Percentiles rank a stretch among this genome's conserved stretches.
phyloP scores from a whole-genome alignment of 306 rosid species.

The Casuarina glauca region DNA sequence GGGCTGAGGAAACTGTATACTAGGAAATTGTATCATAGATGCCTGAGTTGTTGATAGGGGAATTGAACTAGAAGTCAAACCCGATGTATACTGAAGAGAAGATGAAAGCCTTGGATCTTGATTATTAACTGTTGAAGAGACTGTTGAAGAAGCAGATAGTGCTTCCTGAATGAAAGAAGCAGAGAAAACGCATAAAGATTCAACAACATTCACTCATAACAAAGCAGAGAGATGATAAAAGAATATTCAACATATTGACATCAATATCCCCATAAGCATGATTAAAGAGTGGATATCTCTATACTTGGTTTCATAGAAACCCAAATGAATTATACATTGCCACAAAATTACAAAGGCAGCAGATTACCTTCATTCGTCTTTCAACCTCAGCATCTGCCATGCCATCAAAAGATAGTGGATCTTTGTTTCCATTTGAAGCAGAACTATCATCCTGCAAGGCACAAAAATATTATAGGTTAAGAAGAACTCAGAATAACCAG shows the following conservation, averaged over 20 bases:
- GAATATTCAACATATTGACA: slow-evolving; percentile 5
- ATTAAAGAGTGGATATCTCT: neutral
- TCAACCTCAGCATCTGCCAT: slow-evolving; percentile 88
- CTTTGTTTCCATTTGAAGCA: slow-evolving; percentile 74
- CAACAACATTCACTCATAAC: neutral
- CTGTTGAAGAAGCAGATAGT: slow-evolving; percentile 45
- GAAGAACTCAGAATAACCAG: neutral
- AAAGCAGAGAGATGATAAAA: slow-evolving; percentile 2
- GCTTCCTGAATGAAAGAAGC: slow-evolving; percentile 57
- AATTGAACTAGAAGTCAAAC: slow-evolving; percentile 61
- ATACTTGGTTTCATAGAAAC: neutral
- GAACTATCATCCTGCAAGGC: slow-evolving; percentile 79
- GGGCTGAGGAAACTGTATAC: slow-evolving; percentile 55
- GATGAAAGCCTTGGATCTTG: slow-evolving; percentile 68
- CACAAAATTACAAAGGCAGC: slow-evolving; percentile 21
- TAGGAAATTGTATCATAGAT: slow-evolving; percentile 49
- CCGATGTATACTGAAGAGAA: slow-evolving; percentile 47
- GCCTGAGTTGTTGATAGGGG: slow-evolving; percentile 59
- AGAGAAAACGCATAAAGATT: slow-evolving; percentile 2
- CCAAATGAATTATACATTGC: slow-evolving; percentile 11
- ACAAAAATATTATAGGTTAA: slow-evolving; percentile 9
- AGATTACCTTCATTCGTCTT: slow-evolving; percentile 78
- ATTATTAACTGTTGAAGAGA: slow-evolving; percentile 49
- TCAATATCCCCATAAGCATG: neutral
- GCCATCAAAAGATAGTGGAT: slow-evolving; percentile 72